Conservation (phyloP, 2,329 filamentous ascomycete genomes). For the Claviceps fusiformis region DNA sequence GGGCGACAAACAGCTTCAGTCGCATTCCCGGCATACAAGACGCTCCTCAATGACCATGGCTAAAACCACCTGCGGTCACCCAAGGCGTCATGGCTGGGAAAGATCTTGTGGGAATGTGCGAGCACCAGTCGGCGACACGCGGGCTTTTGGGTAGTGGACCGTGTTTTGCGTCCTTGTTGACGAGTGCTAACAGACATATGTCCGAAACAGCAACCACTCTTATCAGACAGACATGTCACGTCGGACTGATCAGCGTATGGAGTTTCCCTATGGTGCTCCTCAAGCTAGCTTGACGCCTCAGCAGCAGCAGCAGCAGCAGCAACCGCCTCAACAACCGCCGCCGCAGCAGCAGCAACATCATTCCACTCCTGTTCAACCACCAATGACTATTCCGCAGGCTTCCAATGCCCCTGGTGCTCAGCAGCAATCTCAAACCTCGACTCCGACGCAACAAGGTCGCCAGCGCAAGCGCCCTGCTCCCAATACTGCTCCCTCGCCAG, state of each 20-base stretch:
- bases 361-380: constrained; percentile 25
- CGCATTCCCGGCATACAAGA: not conserved
- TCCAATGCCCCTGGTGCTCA: constrained; percentile 17
- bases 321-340: constrained; percentile 16
- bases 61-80: not conserved
- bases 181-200: constrained; percentile 14
- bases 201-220: constrained; percentile 26
- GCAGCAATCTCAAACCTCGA: constrained; percentile 24
- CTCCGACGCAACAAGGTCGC: constrained; percentile 24
- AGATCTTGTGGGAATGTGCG: not conserved
- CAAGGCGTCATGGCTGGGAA: not conserved
- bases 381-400: constrained; percentile 31
- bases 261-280: constrained; percentile 27
- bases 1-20: not conserved
- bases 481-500: constrained; percentile 24
- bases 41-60: not conserved
- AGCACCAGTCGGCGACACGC: not conserved
- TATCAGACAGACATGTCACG: constrained; percentile 39
- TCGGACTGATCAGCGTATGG: constrained; percentile 27
- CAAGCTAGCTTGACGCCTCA: constrained; percentile 25
- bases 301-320: constrained; percentile 22
- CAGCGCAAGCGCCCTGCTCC: constrained; percentile 29
- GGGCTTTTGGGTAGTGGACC: not conserved
- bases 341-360: constrained; percentile 23
- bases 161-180: not conserved